Percentiles rank a stretch among this genome's conserved stretches.
These are phyloP conservation scores for Pythium monospermum DNA, from an alignment of 352 stramenopile species.

Conservation along the genomic window DNA sequence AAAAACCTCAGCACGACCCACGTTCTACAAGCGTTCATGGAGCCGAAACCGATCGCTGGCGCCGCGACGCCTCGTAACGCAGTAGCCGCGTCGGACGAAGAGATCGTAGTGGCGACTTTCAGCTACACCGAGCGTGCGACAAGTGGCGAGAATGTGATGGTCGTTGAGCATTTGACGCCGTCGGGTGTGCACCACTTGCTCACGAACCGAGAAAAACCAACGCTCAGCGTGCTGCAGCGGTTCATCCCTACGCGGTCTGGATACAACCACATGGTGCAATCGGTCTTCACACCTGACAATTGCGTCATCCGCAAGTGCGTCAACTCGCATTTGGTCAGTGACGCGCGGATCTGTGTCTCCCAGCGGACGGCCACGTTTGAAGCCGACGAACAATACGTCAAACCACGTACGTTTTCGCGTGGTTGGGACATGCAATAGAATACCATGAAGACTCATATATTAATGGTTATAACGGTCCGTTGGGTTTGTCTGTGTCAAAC, in stretches of 20 bases:
- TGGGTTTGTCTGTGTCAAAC: too few species aligned
- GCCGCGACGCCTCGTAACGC: too few species aligned
- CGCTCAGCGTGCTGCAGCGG: slow-evolving; percentile 53
- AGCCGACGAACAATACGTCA: slow-evolving; percentile 32
- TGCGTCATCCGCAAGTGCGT: slow-evolving; percentile 58
- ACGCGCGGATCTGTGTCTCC: slow-evolving; percentile 27
- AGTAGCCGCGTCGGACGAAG: slow-evolving; percentile 9
- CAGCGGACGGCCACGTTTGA: slow-evolving; percentile 66
- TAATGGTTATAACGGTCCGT: neutral
- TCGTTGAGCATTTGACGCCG: slow-evolving; percentile 55
- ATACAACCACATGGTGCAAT: slow-evolving; percentile 67
- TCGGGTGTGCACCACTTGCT: slow-evolving; percentile 39
- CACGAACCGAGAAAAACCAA: slow-evolving; percentile 43
- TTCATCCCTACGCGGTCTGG: slow-evolving; percentile 64
- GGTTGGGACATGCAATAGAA: too few species aligned
- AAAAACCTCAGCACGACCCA: slow-evolving; percentile 42
- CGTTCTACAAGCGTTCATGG: slow-evolving; percentile 47
- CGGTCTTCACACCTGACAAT: slow-evolving; percentile 55
- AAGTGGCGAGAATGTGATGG: slow-evolving; percentile 34
- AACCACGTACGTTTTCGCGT: slow-evolving; percentile 32
- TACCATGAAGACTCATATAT: too few species aligned
- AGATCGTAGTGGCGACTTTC: slow-evolving; percentile 49
- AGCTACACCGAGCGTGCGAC: slow-evolving; percentile 45
- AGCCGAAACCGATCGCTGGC: too few species aligned
- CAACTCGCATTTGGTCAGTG: slow-evolving; percentile 43